These are phyloP conservation scores for Leishmania turanica DNA, from an alignment of 208 protist genomes.

Conservation along the genomic window DNA sequence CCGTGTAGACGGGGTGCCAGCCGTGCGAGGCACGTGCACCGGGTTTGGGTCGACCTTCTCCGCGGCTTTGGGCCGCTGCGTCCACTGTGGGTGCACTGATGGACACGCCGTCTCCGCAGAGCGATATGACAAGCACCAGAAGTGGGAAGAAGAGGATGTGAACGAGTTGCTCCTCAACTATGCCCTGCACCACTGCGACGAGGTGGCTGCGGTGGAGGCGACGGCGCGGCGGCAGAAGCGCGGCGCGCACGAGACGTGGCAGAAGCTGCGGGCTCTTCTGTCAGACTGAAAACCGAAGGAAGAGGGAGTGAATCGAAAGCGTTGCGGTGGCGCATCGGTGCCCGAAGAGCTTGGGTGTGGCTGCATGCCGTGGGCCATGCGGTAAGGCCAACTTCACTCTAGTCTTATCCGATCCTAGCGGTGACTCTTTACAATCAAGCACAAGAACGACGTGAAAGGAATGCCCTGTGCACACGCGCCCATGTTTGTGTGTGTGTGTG, in stretches of 20 bases:
- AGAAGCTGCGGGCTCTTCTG: constrained; percentile 32
- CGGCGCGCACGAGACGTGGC: constrained; percentile 43
- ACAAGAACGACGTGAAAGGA: not conserved
- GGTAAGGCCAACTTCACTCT: not conserved
- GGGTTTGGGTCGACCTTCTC: constrained; percentile 74
- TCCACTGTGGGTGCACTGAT: constrained; percentile 61
- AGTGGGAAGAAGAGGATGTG: constrained; percentile 57
- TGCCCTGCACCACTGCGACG: constrained; percentile 51
- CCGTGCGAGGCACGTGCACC: constrained; percentile 71
- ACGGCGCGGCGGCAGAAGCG: constrained; percentile 33
- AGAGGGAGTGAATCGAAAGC: not conserved
- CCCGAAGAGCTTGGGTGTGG: not conserved
- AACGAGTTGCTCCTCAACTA: constrained; percentile 53
- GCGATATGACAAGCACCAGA: constrained; percentile 36
- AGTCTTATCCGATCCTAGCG: not conserved
- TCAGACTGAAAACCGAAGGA: constrained; percentile 10
- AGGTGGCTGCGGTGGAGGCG: constrained; percentile 73
- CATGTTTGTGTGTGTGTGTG: not conserved
- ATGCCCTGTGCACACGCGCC: not conserved
- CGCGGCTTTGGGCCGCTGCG: constrained; percentile 38
- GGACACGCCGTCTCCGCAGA: constrained; percentile 53
- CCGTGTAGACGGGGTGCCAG: constrained; percentile 60
- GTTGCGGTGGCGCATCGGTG: not conserved
- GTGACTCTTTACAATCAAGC: not conserved
- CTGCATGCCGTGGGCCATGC: not conserved